Base-by-base conservation (phyloP, 139 green algal species). In the Tetradesmus lagerheimii region DNA sequence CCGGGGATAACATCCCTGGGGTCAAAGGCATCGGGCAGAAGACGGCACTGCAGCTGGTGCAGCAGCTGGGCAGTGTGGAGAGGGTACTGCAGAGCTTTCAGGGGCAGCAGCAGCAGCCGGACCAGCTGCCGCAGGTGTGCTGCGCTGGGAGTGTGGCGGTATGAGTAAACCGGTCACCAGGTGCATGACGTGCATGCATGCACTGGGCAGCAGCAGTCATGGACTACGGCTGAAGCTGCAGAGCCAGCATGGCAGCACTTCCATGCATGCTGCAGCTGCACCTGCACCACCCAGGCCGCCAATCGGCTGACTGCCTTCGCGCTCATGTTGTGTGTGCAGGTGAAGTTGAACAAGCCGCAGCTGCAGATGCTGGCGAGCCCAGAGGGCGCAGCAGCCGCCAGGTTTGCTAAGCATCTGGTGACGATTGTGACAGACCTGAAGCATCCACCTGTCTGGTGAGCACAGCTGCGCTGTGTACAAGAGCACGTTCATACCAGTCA, bases 21-120 rank as follows among this genome's bases (percentile, higher is more conserved):
- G 95, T 97, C 47, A 71, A 83, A 2, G 92, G 93, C 23, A 90
- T 97, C 4, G 95, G 95, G 0, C 66, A 81, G 18, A 97, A 97
- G 80, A 93, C 85, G 0, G 95, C 95, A 3, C 64, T 84, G 64
- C 64, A 66, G 80, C 80, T 91, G 80, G 88, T 91, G 47, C 47
- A 76, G 57, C 47, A 41, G 80, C 35, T 86, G 1, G 88, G 88
- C 15, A 35, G 39, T 1, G 34, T 91, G 62, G 88, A 91, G 67
- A 18, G 12, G 27, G 43, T 91, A 29, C 34, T 85, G 35, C 4
- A 29, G 25, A 31, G 0, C 16, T 41, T 6, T 4, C 12, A 47
- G 34, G 35, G 20, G 75, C 29, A 37, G 80, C 38, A 41, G 64
- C 50, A 50, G 41, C 34, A 74, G 9, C 20, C 18, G 43, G 86